These are phyloP conservation scores for Aspergillus sojae DNA, from an alignment of 2,329 filamentous ascomycete species.

Conservation along the genomic window DNA sequence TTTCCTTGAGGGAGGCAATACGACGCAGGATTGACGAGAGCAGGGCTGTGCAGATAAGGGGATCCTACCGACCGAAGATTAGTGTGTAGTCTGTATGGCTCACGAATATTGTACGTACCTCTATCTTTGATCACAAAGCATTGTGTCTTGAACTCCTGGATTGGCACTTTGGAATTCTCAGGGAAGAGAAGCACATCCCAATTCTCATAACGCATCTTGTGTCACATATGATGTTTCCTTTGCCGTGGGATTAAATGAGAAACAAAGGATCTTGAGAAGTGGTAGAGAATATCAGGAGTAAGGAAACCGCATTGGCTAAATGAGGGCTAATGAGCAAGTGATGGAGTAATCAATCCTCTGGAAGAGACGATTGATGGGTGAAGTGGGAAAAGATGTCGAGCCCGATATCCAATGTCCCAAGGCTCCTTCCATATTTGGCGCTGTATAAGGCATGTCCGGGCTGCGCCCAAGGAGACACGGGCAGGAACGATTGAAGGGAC, in stretches of 20 bases:
- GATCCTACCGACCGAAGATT: slow-evolving; percentile 48
- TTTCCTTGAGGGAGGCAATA: slow-evolving; percentile 29
- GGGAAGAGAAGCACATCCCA: slow-evolving; percentile 88
- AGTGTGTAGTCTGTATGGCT: slow-evolving; percentile 8
- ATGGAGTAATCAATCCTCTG: slow-evolving; percentile 4
- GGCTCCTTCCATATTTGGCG: slow-evolving; percentile 4
- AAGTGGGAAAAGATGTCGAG: background rate
- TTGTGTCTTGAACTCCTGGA: slow-evolving; percentile 80
- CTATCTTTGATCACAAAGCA: slow-evolving; percentile 67
- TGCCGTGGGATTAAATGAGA: slow-evolving; percentile 39
- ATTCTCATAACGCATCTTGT: slow-evolving; percentile 77
- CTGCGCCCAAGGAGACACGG: background rate
- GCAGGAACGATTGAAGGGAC: background rate
- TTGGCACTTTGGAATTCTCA: slow-evolving; percentile 65
- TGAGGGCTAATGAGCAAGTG: slow-evolving; percentile 7
- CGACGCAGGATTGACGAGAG: slow-evolving; percentile 35
- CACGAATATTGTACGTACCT: slow-evolving; percentile 35
- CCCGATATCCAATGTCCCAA: background rate
- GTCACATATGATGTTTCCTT: slow-evolving; percentile 16
- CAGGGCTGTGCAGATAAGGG: slow-evolving; percentile 51
- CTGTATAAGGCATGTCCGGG: background rate
- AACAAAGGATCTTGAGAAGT: slow-evolving; percentile 18
- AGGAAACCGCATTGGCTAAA: slow-evolving; percentile 13
- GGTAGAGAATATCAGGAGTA: slow-evolving; percentile 25
- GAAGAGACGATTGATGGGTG: slow-evolving; percentile 4